Conservation (phyloP, 352 stramenopile species). For the Globisporangium parvum region DNA sequence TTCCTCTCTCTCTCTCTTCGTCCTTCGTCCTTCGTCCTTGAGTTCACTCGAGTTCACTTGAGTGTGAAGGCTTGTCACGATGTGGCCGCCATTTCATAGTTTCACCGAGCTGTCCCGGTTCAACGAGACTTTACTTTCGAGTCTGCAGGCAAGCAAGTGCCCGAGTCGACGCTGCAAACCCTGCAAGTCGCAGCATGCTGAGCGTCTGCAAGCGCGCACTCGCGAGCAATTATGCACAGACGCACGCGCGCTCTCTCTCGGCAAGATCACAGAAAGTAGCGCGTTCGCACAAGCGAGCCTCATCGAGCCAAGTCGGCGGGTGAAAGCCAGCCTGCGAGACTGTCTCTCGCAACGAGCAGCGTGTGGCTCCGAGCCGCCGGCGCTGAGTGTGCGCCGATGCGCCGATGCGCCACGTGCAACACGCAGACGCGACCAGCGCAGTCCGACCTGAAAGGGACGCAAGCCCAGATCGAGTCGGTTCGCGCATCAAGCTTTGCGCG, state of each 20-base stretch:
- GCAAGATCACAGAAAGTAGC: no score
- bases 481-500: background rate
- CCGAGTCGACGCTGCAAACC: no score
- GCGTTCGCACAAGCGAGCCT: no score
- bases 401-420: background rate
- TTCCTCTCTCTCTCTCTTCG: background rate
- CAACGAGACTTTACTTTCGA: no score
- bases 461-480: background rate
- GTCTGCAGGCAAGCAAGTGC: no score
- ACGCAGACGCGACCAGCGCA: background rate
- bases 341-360: background rate
- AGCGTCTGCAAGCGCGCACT: no score
- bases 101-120: background rate
- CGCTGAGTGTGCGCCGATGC: background rate
- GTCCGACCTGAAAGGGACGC: background rate
- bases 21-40: background rate
- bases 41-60: no score
- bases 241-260: no score
- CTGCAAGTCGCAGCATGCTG: no score
- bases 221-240: no score
- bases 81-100: background rate
- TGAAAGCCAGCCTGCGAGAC: no score
- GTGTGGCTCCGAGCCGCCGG: background rate
- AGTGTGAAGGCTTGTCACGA: background rate
- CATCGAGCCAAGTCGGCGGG: no score